phyloP scores from a whole-genome alignment of 1,284 basidiomycete species.

The Cystobasidium slooffiae region DNA sequence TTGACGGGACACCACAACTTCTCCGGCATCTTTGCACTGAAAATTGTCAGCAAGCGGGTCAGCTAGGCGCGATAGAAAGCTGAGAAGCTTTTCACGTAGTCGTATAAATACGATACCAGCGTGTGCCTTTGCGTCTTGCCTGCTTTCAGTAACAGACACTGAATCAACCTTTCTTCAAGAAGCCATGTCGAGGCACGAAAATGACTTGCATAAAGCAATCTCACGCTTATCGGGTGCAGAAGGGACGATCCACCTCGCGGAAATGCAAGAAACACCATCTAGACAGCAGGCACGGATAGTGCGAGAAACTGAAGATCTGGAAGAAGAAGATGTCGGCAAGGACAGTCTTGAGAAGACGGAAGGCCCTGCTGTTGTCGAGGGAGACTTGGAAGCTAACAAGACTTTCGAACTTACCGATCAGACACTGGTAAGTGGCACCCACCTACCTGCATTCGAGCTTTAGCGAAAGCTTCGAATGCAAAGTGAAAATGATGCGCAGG shows the following conservation, averaged over 20 bases:
- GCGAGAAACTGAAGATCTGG: neutral
- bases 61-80: conserved; percentile 2
- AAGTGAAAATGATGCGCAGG: too few species aligned
- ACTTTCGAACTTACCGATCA: conserved; percentile 33
- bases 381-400: conserved; percentile 17
- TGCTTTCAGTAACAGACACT: neutral
- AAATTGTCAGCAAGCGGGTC: conserved; percentile 21
- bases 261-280: conserved; percentile 2
- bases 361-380: neutral
- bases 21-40: conserved; percentile 3
- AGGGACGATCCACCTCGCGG: conserved; percentile 9
- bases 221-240: conserved; percentile 16
- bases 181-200: conserved; percentile 2
- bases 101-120: neutral
- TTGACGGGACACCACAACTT: neutral
- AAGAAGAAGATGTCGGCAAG: neutral
- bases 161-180: neutral
- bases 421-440: conserved; percentile 25
- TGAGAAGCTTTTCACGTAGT: neutral
- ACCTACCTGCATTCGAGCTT: neutral
- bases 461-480: too few species aligned
- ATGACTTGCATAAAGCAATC: conserved; percentile 14
- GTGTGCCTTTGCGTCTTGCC: neutral
- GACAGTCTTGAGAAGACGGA: neutral
- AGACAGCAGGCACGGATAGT: neutral